Evolutionary conservation across 805 yeast genomes (phyloP).

Genomic region (Yamadazyma takamatsuzukensis): DNA sequence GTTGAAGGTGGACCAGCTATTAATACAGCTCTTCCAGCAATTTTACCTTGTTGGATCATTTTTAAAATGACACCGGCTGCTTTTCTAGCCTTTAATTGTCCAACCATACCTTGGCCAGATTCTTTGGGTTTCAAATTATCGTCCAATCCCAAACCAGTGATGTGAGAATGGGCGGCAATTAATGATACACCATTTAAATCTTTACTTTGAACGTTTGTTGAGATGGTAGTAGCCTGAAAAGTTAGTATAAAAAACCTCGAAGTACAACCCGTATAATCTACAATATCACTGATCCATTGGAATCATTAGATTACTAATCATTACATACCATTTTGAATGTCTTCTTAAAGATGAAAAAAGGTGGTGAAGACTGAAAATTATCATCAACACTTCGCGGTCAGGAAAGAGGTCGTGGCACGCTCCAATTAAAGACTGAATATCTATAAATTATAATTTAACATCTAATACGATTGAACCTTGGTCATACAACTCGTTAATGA

Average conservation of each 20-base stretch:
- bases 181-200: slow-evolving; percentile 54
- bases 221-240: slow-evolving; percentile 21
- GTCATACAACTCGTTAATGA: slow-evolving; percentile 28
- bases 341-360: neutral
- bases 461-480: slow-evolving; percentile 31
- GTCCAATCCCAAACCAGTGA: slow-evolving; percentile 94
- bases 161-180: slow-evolving; percentile 97
- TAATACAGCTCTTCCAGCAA: slow-evolving; percentile 94
- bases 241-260: slow-evolving; percentile 2
- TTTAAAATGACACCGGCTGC: slow-evolving; percentile 94
- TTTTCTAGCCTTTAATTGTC: slow-evolving; percentile 89
- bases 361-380: slow-evolving; percentile 1
- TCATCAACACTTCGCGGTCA: neutral
- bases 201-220: slow-evolving; percentile 30
- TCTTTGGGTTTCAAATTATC: slow-evolving; percentile 82
- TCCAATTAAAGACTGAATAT: neutral
- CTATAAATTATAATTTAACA: slow-evolving; percentile 16
- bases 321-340: slow-evolving; percentile 1
- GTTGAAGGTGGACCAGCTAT: slow-evolving; percentile 99
- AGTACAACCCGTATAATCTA: neutral
- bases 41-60: slow-evolving; percentile 89
- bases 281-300: too few relatives aligned
- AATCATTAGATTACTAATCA: too few relatives aligned
- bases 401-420: neutral
- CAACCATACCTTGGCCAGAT: slow-evolving; percentile 91